Conservation (phyloP, 2,329 filamentous ascomycete species). For the Ramichloridium luteum region DNA sequence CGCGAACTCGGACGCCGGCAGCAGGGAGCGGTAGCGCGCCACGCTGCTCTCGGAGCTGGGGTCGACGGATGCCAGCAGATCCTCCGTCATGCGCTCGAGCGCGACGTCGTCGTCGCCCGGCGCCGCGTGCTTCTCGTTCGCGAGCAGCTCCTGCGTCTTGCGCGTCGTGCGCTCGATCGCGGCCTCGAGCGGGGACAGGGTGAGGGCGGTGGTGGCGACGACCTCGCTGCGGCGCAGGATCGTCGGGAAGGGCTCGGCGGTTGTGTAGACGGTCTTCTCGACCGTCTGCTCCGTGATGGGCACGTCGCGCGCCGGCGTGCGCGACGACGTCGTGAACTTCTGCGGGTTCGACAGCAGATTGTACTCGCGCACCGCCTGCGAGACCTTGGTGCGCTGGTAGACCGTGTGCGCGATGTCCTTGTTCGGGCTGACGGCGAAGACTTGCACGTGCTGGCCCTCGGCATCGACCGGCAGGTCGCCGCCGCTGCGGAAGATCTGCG, state of each 20-base stretch:
- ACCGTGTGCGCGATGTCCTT: conserved; percentile 72
- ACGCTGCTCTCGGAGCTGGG: conserved; percentile 64
- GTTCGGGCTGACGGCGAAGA: conserved; percentile 69
- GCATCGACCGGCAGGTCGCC: conserved; percentile 53
- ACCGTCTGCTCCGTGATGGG: conserved; percentile 59
- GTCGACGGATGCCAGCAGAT: conserved; percentile 65
- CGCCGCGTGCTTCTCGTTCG: conserved; percentile 58
- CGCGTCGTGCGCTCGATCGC: conserved; percentile 79
- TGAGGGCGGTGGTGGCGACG: conserved; percentile 52
- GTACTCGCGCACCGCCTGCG: conserved; percentile 75
- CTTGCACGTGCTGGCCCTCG: conserved; percentile 80
- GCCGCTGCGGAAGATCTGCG: conserved; percentile 62
- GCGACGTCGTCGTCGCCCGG: conserved; percentile 48
- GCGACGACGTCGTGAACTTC: conserved; percentile 63
- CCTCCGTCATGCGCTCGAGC: conserved; percentile 58
- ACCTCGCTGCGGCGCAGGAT: conserved; percentile 83
- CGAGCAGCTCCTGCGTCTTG: conserved; percentile 74
- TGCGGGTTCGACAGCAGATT: conserved; percentile 66
- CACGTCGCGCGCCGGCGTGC: conserved; percentile 51
- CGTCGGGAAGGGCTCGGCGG: conserved; percentile 78
- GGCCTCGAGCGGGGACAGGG: conserved; percentile 67
- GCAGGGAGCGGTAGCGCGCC: conserved; percentile 60
- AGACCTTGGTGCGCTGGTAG: conserved; percentile 76
- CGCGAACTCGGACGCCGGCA: conserved; percentile 39
- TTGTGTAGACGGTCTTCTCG: conserved; percentile 75